Evolutionary conservation across 345 rosid species (phyloP).

Genomic region (Leavenworthia alabamica): DNA sequence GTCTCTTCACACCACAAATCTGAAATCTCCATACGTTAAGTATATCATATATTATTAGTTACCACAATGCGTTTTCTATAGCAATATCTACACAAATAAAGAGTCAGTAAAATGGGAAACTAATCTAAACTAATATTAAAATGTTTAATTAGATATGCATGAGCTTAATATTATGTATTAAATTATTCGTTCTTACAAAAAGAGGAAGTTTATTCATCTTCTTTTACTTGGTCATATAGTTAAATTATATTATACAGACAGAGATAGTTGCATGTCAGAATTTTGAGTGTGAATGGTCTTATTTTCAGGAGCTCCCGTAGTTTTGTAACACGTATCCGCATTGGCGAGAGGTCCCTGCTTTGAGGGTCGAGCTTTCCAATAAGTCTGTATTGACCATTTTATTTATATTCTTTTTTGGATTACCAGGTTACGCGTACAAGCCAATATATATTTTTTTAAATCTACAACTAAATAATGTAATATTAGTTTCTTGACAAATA

Average conservation of each 20-base stretch:
- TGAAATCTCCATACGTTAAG: neutral
- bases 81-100: neutral
- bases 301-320: slow-evolving; percentile 4
- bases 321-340: slow-evolving; percentile 11
- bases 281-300: slow-evolving; percentile 8
- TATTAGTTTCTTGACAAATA: too few relatives aligned
- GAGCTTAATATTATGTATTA: neutral
- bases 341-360: slow-evolving; percentile 29
- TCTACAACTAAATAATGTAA: too few relatives aligned
- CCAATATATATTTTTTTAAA: too few relatives aligned
- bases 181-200: neutral
- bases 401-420: too few relatives aligned
- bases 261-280: slow-evolving; percentile 20
- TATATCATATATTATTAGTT: slow-evolving; percentile 8
- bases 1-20: slow-evolving; percentile 20
- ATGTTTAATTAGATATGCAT: neutral
- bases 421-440: too few relatives aligned
- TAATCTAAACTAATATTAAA: neutral
- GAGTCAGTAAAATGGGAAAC: neutral
- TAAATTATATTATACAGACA: neutral
- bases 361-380: slow-evolving; percentile 32
- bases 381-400: neutral
- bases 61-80: slow-evolving; percentile 13
- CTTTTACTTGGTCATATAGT: neutral
- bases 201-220: slow-evolving; percentile 14